Conservation (phyloP, 805 yeast genomes). For the Hanseniaspora occidentalis region DNA sequence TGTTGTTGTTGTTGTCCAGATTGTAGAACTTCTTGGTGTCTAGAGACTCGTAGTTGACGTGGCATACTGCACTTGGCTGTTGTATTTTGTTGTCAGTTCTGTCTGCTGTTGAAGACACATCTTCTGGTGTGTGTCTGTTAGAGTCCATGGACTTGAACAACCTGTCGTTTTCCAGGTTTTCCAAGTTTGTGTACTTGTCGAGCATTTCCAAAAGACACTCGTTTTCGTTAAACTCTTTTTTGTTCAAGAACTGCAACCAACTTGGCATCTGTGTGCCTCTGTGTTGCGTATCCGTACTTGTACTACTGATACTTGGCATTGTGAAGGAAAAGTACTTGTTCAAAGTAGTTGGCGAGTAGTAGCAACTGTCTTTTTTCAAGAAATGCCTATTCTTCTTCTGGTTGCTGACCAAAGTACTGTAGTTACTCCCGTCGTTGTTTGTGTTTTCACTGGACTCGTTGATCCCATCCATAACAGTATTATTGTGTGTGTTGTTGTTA, state of each 20-base stretch:
- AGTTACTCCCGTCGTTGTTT: not conserved
- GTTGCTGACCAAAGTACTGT: too few relatives aligned
- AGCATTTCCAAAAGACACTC: constrained; percentile 18
- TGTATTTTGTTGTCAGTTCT: not conserved
- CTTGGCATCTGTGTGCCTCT: constrained; percentile 21
- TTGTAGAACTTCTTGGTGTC: not conserved
- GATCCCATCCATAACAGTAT: not conserved
- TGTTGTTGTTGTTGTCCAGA: not conserved
- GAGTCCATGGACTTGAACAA: constrained; percentile 16
- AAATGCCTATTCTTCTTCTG: constrained; percentile 20
- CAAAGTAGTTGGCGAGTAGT: constrained; percentile 23
- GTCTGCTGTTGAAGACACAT: not conserved
- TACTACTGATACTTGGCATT: constrained; percentile 10
- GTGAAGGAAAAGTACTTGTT: constrained; percentile 19
- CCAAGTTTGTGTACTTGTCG: constrained; percentile 24
- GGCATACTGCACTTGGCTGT: not conserved
- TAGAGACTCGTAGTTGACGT: not conserved
- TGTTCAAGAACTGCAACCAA: constrained; percentile 19
- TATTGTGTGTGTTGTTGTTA: not conserved
- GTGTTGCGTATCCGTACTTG: constrained; percentile 4
- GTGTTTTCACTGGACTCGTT: not conserved
- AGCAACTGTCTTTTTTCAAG: constrained; percentile 20
- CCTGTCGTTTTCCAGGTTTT: constrained; percentile 22
- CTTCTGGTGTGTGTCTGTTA: not conserved
- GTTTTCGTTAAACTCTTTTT: constrained; percentile 10